Evolutionary conservation across 805 yeast species (phyloP).

Genomic region (Ogataea parapolymorpha): DNA sequence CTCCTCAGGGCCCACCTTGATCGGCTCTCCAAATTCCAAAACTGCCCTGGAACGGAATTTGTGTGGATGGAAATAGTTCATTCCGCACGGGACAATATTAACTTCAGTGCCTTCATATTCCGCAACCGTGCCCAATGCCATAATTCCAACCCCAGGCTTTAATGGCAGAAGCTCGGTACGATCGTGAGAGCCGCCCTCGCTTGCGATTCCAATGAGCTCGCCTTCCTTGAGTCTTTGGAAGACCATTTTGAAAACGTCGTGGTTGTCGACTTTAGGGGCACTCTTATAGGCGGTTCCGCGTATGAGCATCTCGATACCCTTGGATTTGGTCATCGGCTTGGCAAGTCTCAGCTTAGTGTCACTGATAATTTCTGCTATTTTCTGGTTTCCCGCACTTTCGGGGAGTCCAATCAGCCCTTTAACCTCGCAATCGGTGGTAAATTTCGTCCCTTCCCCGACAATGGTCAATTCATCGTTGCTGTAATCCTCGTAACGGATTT

Average conservation of each 20-base stretch:
- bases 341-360: slow-evolving; percentile 68
- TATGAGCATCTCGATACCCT: slow-evolving; percentile 42
- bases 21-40: slow-evolving; percentile 87
- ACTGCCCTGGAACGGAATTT: slow-evolving; percentile 95
- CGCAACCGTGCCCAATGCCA: slow-evolving; percentile 92
- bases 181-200: slow-evolving; percentile 99
- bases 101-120: slow-evolving; percentile 65
- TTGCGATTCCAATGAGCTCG: slow-evolving; percentile 85
- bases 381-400: slow-evolving; percentile 68
- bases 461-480: slow-evolving; percentile 50
- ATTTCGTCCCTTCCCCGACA: slow-evolving; percentile 64
- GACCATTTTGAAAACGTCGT: slow-evolving; percentile 72
- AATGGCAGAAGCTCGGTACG: slow-evolving; percentile 85
- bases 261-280: slow-evolving; percentile 83
- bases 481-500: slow-evolving; percentile 45
- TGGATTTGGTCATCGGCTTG: slow-evolving; percentile 61
- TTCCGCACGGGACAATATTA: slow-evolving; percentile 90
- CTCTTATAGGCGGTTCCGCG: slow-evolving; percentile 57
- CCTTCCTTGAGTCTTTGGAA: slow-evolving; percentile 72
- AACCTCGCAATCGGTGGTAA: slow-evolving; percentile 56
- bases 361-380: slow-evolving; percentile 61
- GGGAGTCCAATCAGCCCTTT: slow-evolving; percentile 80
- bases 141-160: slow-evolving; percentile 96
- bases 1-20: slow-evolving; percentile 56
- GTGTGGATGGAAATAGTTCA: slow-evolving; percentile 95